Percentiles rank a stretch among this genome's conserved stretches.
Evolutionary conservation across 2,329 filamentous ascomycete genomes (phyloP).

Genomic region (Lizonia empirigonia): DNA sequence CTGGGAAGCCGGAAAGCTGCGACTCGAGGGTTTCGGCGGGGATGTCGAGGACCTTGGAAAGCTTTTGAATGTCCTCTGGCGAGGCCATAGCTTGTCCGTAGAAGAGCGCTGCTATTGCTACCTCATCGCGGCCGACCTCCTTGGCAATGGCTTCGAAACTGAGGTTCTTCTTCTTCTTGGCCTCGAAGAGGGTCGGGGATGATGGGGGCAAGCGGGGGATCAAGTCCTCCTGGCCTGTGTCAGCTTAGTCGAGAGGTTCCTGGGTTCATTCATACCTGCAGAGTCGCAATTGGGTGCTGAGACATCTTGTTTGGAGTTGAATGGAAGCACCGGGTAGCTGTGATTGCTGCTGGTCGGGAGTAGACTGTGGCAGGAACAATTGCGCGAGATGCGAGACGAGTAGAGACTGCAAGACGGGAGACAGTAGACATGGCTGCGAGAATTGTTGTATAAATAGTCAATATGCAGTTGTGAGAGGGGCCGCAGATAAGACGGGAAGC

Average conservation of each 20-base stretch:
- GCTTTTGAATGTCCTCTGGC: conserved; percentile 68
- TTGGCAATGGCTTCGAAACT: conserved; percentile 80
- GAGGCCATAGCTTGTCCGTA: conserved; percentile 84
- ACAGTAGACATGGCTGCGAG: conserved; percentile 31
- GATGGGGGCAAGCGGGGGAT: conserved; percentile 72
- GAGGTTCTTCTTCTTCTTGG: conserved; percentile 76
- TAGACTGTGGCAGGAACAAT: conserved; percentile 31
- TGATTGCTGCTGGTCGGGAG: conserved; percentile 26
- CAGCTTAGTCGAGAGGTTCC: no score
- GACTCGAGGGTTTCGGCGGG: conserved; percentile 61
- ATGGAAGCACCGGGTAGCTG: conserved; percentile 36
- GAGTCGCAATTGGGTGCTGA: conserved; percentile 47
- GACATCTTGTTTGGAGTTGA: conserved; percentile 40
- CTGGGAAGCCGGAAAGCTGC: conserved; percentile 75
- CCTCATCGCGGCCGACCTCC: conserved; percentile 76
- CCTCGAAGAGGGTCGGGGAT: conserved; percentile 75
- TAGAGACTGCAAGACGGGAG: conserved; percentile 39
- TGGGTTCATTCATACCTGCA: conserved; percentile 45
- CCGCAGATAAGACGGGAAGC: conserved; percentile 26
- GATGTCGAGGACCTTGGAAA: conserved; percentile 69
- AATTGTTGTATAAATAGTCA: conserved; percentile 19
- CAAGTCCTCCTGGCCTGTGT: conserved; percentile 62
- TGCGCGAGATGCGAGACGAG: conserved; percentile 39
- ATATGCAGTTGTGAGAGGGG: conserved; percentile 9
- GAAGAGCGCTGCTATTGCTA: conserved; percentile 86